Base-by-base conservation (phyloP, 163 green algal genomes). In the Scenedesmus sp. region DNA sequence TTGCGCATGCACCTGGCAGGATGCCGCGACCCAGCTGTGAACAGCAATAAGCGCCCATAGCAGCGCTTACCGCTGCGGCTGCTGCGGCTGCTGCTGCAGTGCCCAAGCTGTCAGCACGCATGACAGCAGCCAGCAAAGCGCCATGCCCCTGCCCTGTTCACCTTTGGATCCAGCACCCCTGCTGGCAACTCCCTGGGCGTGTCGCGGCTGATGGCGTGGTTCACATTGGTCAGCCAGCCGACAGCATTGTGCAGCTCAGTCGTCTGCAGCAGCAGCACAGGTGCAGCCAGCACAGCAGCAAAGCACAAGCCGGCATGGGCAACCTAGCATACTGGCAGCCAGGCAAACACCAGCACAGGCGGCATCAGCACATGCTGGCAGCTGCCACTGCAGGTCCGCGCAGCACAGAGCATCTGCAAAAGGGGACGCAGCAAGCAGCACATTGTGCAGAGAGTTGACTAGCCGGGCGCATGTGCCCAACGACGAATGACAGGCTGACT, bases 121-220 rank as follows among this genome's bases (percentile, higher is more conserved):
- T 72, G 59, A 35, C 20, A 72, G 35, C 59, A 72, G 2, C 59
- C 33, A 35, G 59, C 24, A 33, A 13, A 1, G 22, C 2, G 2
- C 22, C 13, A 13, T 35, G 35, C 4, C 65, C 7, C 65, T 76
- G 65, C 37, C 22, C n/a, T n/a, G 26, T 37, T 40, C 68, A 84
- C 85, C 70, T 90, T 90, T 40, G 85, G 72, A 35, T 90, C 85
- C 26, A 90, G 65, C 65, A 90, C 70, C 6, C 85, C 85, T 30
- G 68, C 40, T 68, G 70, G 65, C 65, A 89, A 68, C 7, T 83
- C 85, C 15, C 43, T 35, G 68, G 18, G 65, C 65, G 43, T 18
- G 18, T 83, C 13, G 24, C n/a, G 16, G 26, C 76, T 83, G 42
- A 84, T 56, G 24, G 43, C 53, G 15, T 90, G 85, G 5, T 82